Percentiles rank a stretch among this genome's conserved stretches.
Evolutionary conservation across 176 grass and related monocot genomes (phyloP).

Genomic region (Avena atlantica): DNA sequence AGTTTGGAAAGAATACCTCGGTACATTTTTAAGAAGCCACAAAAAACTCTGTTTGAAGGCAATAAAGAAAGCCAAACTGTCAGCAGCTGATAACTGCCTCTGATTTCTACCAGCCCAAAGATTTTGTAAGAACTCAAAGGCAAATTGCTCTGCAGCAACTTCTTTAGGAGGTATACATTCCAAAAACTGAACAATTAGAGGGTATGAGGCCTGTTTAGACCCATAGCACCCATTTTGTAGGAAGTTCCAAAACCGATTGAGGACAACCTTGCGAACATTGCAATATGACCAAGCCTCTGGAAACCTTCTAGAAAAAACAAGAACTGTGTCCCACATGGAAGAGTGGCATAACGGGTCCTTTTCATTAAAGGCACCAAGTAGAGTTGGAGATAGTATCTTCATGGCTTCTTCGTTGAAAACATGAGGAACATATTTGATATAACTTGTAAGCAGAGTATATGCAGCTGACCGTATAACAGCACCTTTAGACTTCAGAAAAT

Average conservation of each 20-base stretch:
- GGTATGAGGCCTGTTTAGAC: constrained; percentile 82
- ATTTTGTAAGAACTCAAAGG: constrained; percentile 79
- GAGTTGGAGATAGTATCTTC: constrained; percentile 69
- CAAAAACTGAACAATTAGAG: constrained; percentile 81
- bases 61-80: constrained; percentile 71
- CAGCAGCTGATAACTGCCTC: constrained; percentile 63
- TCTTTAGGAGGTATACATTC: constrained; percentile 68
- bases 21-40: constrained; percentile 67
- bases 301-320: constrained; percentile 77
- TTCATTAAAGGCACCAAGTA: constrained; percentile 85
- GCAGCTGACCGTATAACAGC: constrained; percentile 67
- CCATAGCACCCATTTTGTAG: constrained; percentile 92
- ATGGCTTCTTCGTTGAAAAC: constrained; percentile 78
- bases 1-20: constrained; percentile 64
- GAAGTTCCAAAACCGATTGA: constrained; percentile 76
- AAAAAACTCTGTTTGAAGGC: constrained; percentile 77
- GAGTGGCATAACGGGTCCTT: constrained; percentile 82
- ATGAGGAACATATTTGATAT: constrained; percentile 77
- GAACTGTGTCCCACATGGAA: constrained; percentile 87
- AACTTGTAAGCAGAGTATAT: constrained; percentile 84
- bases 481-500: constrained; percentile 80
- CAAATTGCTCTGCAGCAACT: constrained; percentile 65
- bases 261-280: constrained; percentile 74
- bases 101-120: constrained; percentile 90
- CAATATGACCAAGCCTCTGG: constrained; percentile 90